Conservation (phyloP, 2,329 filamentous ascomycete genomes). For the Colletotrichum kahawae region DNA sequence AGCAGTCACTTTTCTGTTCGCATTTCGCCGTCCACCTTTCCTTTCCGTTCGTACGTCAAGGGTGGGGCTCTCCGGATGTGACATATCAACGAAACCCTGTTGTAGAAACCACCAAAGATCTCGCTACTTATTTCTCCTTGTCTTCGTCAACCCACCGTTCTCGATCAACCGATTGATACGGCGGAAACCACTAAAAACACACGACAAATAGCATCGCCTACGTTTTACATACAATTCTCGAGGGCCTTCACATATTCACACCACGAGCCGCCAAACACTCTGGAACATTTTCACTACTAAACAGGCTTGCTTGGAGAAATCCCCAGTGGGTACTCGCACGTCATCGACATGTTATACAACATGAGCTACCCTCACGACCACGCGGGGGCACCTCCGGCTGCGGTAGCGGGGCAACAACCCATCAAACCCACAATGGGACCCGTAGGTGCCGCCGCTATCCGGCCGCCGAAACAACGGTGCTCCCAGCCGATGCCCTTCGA, state of each 20-base stretch:
- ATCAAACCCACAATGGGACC: not conserved
- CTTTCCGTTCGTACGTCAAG: not conserved
- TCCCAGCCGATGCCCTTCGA: constrained; percentile 46
- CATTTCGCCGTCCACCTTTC: not conserved
- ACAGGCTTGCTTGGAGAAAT: not conserved
- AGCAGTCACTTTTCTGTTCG: not conserved
- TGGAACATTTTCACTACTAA: not conserved
- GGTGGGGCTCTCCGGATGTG: not conserved
- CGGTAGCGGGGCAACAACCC: not conserved
- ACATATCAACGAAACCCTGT: not conserved
- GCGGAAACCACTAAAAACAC: not conserved
- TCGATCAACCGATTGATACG: not conserved
- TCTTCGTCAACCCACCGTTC: not conserved
- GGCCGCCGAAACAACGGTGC: constrained; percentile 15
- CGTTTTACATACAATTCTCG: not conserved
- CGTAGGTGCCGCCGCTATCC: not conserved
- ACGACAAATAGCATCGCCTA: not conserved
- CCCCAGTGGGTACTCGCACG: not conserved
- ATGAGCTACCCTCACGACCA: constrained; percentile 30
- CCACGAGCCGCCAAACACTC: not conserved
- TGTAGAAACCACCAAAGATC: not conserved
- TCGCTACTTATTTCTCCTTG: not conserved
- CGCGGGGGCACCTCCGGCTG: not conserved
- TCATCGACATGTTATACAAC: constrained; percentile 26
- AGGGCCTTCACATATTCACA: not conserved